These are phyloP conservation scores for Pythium insidiosum DNA, from an alignment of 352 stramenopile species.

Conservation along the genomic window DNA sequence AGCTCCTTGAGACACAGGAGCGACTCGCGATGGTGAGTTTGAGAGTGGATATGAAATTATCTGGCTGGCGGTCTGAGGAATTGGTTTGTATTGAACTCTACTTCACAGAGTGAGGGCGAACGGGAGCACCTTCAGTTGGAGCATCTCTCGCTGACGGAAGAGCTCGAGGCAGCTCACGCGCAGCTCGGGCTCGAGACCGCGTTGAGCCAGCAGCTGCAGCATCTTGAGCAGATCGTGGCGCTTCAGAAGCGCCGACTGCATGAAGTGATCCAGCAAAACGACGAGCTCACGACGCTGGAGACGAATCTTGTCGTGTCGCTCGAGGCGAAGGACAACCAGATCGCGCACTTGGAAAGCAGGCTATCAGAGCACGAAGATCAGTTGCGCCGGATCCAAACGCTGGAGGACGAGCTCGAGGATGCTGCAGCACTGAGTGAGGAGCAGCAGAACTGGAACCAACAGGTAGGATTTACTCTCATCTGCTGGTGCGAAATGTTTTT, in stretches of 20 bases:
- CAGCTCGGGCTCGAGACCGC: constrained; percentile 15
- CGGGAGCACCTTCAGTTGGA: constrained; percentile 12
- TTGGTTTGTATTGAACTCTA: too few species aligned
- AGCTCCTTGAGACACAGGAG: too few species aligned
- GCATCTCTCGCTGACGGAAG: constrained; percentile 2
- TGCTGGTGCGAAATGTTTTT: too few species aligned
- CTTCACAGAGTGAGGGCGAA: constrained; percentile 6
- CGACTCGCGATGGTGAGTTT: too few species aligned
- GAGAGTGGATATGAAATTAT: too few species aligned
- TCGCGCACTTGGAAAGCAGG: background rate
- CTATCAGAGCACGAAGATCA: constrained; percentile 4
- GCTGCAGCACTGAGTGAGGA: constrained; percentile 12
- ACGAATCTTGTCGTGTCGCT: constrained; percentile 14
- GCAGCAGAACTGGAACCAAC: constrained; percentile 19
- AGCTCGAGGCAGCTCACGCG: constrained; percentile 9
- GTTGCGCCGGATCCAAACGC: constrained; percentile 2
- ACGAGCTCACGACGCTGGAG: constrained; percentile 22
- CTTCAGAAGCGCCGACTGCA: constrained; percentile 24
- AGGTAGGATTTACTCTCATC: too few species aligned
- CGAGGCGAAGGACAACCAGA: background rate
- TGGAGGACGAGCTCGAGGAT: constrained; percentile 16
- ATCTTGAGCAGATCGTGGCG: constrained; percentile 18
- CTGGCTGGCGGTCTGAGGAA: too few species aligned
- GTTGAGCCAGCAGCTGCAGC: constrained; percentile 28
- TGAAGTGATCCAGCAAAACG: constrained; percentile 23